Conservation (phyloP, 495 filamentous ascomycete genomes). For the Tuber brumale region DNA sequence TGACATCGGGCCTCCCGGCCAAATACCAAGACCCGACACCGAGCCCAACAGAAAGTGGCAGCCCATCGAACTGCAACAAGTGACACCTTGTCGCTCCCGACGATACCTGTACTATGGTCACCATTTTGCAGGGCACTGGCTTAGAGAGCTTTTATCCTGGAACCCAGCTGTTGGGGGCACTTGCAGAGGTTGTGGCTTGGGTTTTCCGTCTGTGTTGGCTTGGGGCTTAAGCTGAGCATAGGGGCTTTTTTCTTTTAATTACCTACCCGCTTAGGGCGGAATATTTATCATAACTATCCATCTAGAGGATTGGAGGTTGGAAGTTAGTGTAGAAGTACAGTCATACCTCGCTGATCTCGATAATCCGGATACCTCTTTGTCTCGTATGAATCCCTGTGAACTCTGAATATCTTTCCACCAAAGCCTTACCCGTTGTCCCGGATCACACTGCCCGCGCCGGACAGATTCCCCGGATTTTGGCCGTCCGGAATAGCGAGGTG, state of each 20-base stretch:
- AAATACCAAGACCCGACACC: conserved; percentile 30
- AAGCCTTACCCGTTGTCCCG: too few species aligned
- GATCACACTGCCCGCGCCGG: too few species aligned
- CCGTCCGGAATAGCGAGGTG: too few species aligned
- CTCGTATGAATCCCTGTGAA: too few species aligned
- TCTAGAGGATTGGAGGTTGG: too few species aligned
- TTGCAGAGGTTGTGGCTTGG: conserved; percentile 43
- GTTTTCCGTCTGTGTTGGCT: conserved; percentile 9
- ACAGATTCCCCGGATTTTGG: too few species aligned
- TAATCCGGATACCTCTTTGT: too few species aligned
- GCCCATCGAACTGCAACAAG: conserved; percentile 22
- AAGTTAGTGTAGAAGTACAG: background rate
- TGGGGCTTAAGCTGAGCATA: background rate
- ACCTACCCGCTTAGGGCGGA: background rate
- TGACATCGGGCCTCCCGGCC: background rate
- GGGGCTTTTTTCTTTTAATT: background rate
- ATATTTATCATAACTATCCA: background rate
- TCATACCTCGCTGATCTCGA: too few species aligned
- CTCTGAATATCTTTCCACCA: too few species aligned
- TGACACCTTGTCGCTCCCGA: conserved; percentile 29
- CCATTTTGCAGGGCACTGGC: conserved; percentile 31
- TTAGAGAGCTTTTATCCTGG: conserved; percentile 42
- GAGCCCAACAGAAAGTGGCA: conserved; percentile 35
- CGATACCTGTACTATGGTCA: conserved; percentile 26
- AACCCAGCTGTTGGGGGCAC: conserved; percentile 45